Conservation (phyloP, 2,329 filamentous ascomycete genomes). For the Cryphonectria naterciae region DNA sequence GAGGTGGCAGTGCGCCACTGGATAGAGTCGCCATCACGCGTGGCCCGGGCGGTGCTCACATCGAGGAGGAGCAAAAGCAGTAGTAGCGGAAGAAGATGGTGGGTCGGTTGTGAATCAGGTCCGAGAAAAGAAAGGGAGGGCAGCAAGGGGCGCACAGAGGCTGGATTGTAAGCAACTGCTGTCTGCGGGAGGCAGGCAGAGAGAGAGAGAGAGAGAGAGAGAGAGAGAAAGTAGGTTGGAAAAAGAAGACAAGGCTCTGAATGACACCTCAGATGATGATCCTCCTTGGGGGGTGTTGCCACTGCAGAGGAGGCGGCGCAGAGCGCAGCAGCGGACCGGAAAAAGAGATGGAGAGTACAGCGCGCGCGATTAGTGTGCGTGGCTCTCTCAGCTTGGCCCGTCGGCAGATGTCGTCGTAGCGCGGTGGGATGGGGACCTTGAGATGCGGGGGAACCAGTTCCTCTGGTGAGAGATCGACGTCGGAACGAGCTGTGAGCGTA, state of each 20-base stretch:
- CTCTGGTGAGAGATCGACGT: slow-evolving; percentile 12
- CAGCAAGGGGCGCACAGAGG: neutral
- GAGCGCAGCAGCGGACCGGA: neutral
- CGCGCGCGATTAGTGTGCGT: neutral
- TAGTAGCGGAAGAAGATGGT: slow-evolving; percentile 2
- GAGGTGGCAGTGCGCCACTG: slow-evolving; percentile 48
- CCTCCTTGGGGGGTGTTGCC: neutral
- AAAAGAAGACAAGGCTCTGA: neutral
- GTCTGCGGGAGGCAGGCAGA: neutral
- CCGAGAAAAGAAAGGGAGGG: neutral
- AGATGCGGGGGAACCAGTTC: slow-evolving; percentile 1
- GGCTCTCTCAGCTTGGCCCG: slow-evolving; percentile 1
- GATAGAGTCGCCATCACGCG: slow-evolving; percentile 51
- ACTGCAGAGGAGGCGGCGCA: slow-evolving; percentile 1
- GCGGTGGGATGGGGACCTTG: neutral
- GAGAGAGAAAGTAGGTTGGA: no score
- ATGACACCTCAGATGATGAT: neutral
- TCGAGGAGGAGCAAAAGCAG: slow-evolving; percentile 9
- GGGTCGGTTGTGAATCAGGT: neutral
- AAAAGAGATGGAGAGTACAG: neutral
- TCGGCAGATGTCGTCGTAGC: neutral
- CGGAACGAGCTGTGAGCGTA: neutral
- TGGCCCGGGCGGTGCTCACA: slow-evolving; percentile 12
- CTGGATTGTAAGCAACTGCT: neutral
- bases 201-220: neutral